A percentile compares a stretch with the other conserved stretches of the same genome.
Evolutionary conservation across 345 rosid species (phyloP).

Genomic region (Erysimum cheiranthoides): DNA sequence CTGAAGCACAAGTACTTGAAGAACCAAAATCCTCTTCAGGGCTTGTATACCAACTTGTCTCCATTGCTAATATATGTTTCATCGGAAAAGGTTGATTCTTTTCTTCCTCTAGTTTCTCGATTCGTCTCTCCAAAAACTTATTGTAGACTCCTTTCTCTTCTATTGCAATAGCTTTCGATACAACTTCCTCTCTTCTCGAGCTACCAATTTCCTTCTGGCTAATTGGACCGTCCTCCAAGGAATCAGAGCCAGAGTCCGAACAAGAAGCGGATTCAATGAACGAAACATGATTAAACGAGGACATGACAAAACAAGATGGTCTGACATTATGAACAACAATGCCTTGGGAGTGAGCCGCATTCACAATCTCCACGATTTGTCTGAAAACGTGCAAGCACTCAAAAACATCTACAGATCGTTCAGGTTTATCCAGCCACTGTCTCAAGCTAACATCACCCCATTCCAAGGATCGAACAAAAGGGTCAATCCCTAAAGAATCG

Average conservation of each 20-base stretch:
- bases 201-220: conserved; percentile 54
- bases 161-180: conserved; percentile 28
- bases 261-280: conserved; percentile 96
- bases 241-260: conserved; percentile 97
- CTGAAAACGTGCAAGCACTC: conserved; percentile 95
- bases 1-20: conserved; percentile 77
- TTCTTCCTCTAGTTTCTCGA: conserved; percentile 61
- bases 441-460: conserved; percentile 95
- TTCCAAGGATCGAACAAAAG: conserved; percentile 61
- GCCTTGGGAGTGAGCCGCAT: conserved; percentile 90
- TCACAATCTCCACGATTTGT: conserved; percentile 86
- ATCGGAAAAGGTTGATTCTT: conserved; percentile 76
- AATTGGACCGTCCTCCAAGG: conserved; percentile 68
- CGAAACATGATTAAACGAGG: conserved; percentile 87
- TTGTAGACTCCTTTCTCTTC: conserved; percentile 48
- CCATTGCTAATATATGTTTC: conserved; percentile 86
- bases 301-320: conserved; percentile 95
- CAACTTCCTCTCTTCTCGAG: conserved; percentile 52
- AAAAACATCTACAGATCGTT: conserved; percentile 68
- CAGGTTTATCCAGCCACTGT: conserved; percentile 91
- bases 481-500: conserved; percentile 60
- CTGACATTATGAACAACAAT: conserved; percentile 86
- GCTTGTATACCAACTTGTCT: conserved; percentile 83
- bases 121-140: conserved; percentile 48
- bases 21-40: conserved; percentile 83